These are phyloP conservation scores for Neurospora sp. DNA, from an alignment of 2,329 filamentous ascomycete species.

Conservation along the genomic window DNA sequence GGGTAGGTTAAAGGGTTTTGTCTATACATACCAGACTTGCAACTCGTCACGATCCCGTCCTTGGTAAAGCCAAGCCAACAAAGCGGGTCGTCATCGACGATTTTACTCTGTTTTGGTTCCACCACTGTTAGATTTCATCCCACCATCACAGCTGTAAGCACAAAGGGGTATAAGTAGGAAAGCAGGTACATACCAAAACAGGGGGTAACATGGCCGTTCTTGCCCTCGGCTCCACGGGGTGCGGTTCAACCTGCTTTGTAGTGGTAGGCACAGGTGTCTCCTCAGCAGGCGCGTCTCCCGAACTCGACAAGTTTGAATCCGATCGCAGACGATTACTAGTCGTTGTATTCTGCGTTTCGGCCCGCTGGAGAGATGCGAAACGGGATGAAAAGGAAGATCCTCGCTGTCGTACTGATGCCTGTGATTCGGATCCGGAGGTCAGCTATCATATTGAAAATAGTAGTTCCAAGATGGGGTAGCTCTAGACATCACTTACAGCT, in stretches of 20 bases:
- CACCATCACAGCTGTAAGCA: neutral
- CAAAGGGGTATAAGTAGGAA: neutral
- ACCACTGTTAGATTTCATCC: constrained; percentile 6
- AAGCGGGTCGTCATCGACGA: constrained; percentile 75
- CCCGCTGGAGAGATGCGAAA: constrained; percentile 39
- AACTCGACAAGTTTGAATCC: constrained; percentile 52
- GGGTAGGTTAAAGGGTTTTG: too few relatives aligned
- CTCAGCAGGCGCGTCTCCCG: constrained; percentile 19
- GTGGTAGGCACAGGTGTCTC: constrained; percentile 23
- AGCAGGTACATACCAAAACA: constrained; percentile 57
- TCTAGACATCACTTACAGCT: constrained; percentile 38
- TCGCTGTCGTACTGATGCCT: constrained; percentile 47
- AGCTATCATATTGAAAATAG: constrained; percentile 13
- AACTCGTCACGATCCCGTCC: constrained; percentile 85
- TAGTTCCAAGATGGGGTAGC: too few relatives aligned
- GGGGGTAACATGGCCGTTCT: constrained; percentile 80
- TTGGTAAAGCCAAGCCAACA: constrained; percentile 92
- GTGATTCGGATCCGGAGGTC: neutral
- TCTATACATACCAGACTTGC: constrained; percentile 64
- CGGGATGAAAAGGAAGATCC: constrained; percentile 41
- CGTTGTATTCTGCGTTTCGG: constrained; percentile 51
- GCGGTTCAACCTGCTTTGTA: constrained; percentile 51
- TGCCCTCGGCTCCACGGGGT: constrained; percentile 76
- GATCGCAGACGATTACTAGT: constrained; percentile 53
- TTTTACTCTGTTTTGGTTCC: constrained; percentile 51